phyloP scores from a whole-genome alignment of 305 asterid genomes.

The Fraxinus latifolia region DNA sequence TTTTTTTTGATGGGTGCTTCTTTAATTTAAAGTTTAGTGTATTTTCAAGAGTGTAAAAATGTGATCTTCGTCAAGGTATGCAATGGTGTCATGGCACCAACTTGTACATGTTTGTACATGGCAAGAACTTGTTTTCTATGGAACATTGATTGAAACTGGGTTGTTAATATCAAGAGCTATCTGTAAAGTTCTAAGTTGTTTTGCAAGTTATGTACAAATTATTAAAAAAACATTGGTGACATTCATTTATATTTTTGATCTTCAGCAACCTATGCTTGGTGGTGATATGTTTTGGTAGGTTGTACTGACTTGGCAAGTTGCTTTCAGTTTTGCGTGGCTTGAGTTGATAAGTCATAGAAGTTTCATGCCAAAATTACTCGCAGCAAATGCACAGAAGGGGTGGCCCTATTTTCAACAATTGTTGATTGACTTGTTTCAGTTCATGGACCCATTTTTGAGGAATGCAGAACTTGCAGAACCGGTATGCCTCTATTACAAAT shows the following conservation, averaged over 20 bases:
- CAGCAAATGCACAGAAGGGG: slow-evolving; percentile 86
- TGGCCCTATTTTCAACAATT: slow-evolving; percentile 92
- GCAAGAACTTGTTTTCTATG: neutral
- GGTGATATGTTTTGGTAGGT: slow-evolving; percentile 4
- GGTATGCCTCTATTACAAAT: slow-evolving; percentile 41
- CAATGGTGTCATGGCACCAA: neutral
- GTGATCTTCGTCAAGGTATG: neutral
- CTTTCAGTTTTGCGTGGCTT: slow-evolving; percentile 96
- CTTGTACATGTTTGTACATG: neutral
- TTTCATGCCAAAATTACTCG: slow-evolving; percentile 96
- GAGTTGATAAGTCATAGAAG: slow-evolving; percentile 93
- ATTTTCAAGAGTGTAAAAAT: neutral
- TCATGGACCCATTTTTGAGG: slow-evolving; percentile 96
- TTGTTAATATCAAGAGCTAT: neutral
- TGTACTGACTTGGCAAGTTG: slow-evolving; percentile 34
- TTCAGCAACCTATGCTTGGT: neutral
- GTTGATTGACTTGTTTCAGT: slow-evolving; percentile 86
- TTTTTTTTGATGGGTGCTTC: neutral
- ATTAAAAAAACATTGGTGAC: neutral
- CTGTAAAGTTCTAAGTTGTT: neutral
- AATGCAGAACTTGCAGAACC: slow-evolving; percentile 90
- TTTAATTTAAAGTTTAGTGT: neutral
- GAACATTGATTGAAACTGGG: neutral
- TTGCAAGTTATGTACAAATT: neutral
- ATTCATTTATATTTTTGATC: neutral